phyloP scores from a whole-genome alignment of 1,284 basidiomycete genomes.

The Violaceomyces palustris region DNA sequence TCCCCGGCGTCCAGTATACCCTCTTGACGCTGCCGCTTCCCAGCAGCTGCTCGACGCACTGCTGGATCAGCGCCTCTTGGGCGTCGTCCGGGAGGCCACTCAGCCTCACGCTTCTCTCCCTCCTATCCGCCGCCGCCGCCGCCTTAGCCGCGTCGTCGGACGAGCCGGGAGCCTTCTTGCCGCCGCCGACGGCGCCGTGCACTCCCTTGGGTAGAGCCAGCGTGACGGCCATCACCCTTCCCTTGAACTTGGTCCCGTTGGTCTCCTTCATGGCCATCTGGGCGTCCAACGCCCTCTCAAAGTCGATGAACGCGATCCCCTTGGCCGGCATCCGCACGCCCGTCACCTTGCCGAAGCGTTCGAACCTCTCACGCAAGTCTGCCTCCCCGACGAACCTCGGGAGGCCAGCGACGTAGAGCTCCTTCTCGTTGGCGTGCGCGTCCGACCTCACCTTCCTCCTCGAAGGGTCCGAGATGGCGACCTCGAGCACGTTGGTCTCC shows the following conservation, averaged over 20 bases:
- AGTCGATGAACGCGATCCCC: constrained; percentile 92
- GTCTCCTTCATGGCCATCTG: constrained; percentile 40
- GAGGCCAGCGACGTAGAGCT: constrained; percentile 78
- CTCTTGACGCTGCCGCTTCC: constrained; percentile 27
- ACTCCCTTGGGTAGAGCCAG: constrained; percentile 18
- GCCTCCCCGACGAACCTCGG: constrained; percentile 67
- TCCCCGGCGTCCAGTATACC: constrained; percentile 37
- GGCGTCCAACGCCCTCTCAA: constrained; percentile 57
- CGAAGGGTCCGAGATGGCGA: constrained; percentile 84
- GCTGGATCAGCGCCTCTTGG: constrained; percentile 51
- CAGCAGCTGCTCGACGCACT: constrained; percentile 34
- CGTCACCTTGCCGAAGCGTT: constrained; percentile 67
- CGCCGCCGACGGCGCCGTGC: background rate
- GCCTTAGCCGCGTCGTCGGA: background rate
- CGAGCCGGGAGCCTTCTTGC: background rate
- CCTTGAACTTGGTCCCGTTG: constrained; percentile 34
- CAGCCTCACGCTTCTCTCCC: constrained; percentile 27
- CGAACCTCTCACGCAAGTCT: constrained; percentile 72
- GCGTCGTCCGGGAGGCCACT: constrained; percentile 38
- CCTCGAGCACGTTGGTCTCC: constrained; percentile 63
- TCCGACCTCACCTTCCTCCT: constrained; percentile 82
- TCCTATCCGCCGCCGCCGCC: constrained; percentile 3
- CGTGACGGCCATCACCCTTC: constrained; percentile 37
- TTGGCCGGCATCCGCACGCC: constrained; percentile 72
- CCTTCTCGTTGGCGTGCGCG: constrained; percentile 69